Evolutionary conservation across 495 filamentous ascomycete genomes (phyloP), one percentile per base, ranked within the genome.

Genomic region (Penicillium pulvis): DNA sequence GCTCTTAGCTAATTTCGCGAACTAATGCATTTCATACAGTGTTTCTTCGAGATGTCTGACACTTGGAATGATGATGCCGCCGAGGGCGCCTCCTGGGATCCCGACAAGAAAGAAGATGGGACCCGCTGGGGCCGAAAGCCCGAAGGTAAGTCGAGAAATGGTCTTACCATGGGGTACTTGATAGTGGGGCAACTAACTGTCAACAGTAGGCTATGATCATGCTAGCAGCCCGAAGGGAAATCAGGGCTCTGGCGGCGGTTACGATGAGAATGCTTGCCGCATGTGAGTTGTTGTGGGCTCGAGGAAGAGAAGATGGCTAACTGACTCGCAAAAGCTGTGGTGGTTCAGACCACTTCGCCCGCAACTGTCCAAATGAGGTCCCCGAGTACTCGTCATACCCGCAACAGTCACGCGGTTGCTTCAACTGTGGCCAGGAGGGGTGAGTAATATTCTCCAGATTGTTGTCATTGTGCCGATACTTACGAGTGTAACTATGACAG

Each of bases 321-420:
- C 58, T 66, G 14, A 66, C 23, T 14, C 19, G 20, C 16, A 30
- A 48, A 45, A 88, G 85, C 62, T 88, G 85, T 59, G 70, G 78
- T 47, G 58, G 72, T 11, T 55, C 70, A 16, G 82, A 76, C 23
- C 86, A 89, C 59, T 81, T 85, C 59, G 79, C 83, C 41, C 81
- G 83, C 33, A 78, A 86, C 24, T 88, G 85, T 60, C 77, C 80
- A 1, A 73, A 82, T 4, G 17, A 52, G 8, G 9, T 14, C 23
- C 17, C 9, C 14, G 14, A 31, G 20, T 26, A 31, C 30, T 41
- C 20, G 4, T 5, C 28, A 28, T 28, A 28, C 28, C 28, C 28
- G 4, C 28, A 28, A 7, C 4, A 28, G 28, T 5, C 28, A 28
- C 28, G 28, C 33, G 33, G 9, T 1, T 65, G 62, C 51, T 65